Percentiles rank a stretch among this genome's conserved stretches.
Conservation (phyloP, 345 rosid genomes). For the Isatis tinctoria region DNA sequence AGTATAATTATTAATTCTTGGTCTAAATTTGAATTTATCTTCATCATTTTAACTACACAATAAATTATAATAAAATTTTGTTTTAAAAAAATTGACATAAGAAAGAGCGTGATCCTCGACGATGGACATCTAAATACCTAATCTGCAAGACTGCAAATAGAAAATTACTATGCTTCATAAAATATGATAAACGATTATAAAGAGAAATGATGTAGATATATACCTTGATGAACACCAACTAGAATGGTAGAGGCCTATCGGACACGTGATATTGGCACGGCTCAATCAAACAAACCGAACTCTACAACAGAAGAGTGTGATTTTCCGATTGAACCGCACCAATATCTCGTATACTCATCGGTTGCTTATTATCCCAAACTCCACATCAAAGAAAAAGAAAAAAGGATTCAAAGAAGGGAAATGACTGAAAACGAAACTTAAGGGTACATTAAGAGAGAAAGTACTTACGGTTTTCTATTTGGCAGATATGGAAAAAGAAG, state of each 20-base stretch:
- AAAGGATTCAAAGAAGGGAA: not conserved
- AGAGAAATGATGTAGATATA: not conserved
- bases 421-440: not conserved
- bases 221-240: not conserved
- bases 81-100: too few species aligned
- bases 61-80: too few species aligned
- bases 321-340: constrained; percentile 80
- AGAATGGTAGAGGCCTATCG: not conserved
- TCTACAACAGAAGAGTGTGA: constrained; percentile 29
- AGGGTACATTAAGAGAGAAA: not conserved
- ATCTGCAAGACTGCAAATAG: not conserved
- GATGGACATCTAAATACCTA: not conserved
- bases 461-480: constrained; percentile 2
- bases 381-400: not conserved
- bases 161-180: not conserved
- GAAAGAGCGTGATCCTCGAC: constrained; percentile 10
- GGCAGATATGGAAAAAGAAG: constrained; percentile 7
- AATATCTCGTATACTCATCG: constrained; percentile 53
- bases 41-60: too few species aligned
- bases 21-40: too few species aligned
- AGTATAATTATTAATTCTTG: too few species aligned
- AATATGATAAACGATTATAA: not conserved
- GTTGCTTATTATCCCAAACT: not conserved
- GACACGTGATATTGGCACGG: constrained; percentile 96
- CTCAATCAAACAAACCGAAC: constrained; percentile 71